Base-by-base conservation (phyloP, 2,329 filamentous ascomycete genomes). In the Penicillium sp. region DNA sequence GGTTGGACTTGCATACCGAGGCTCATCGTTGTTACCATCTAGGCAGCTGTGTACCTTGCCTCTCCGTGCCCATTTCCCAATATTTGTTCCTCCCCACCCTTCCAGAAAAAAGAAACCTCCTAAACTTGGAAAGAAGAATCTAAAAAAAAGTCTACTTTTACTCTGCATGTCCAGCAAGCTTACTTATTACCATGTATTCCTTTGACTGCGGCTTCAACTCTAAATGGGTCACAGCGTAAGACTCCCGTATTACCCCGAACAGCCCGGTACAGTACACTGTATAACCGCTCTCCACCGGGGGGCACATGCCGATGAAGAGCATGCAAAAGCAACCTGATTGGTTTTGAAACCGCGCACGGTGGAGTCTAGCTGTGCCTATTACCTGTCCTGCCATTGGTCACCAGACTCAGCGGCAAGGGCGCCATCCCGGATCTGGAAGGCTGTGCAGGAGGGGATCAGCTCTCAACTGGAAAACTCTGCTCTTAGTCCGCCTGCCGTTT, bases 261-360 rank as follows among this genome's bases (percentile, higher is more conserved):
- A 49, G 47, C 49, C 22, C 40, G 35, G 49, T 51, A 51, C 50
- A 23, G 49, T 51, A 51, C 50, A 23, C 42, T 46, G 50, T 52
- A 52, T 46, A 46, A 51, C 40, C 23, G 33, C 33, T 31, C 47
- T 40, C 45, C 45, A 22, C 50, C 48, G 54, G 53, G 53, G 37
- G 53, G 53, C 59, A 64, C 62, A 59, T 62, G 56, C 57, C 57
- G 59, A 56, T 56, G 51, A 58, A 62, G 44, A 62, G 54, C 60
- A 63, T 54, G 55, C 41, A 35, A 65, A 65, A 66, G 63, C 55
- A 66, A 46, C 48, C 45, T 66, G 60, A 65, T 66, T 65, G 62
- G 62, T 25, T 25, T 15, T 9, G 4, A 18, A 20, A 2, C 25
- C 45, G 40, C 15, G 6, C 11, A 18, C 45, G 33, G 53, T 55